phyloP scores from a whole-genome alignment of 1,284 basidiomycete species.

The Leccinum solheimii region DNA sequence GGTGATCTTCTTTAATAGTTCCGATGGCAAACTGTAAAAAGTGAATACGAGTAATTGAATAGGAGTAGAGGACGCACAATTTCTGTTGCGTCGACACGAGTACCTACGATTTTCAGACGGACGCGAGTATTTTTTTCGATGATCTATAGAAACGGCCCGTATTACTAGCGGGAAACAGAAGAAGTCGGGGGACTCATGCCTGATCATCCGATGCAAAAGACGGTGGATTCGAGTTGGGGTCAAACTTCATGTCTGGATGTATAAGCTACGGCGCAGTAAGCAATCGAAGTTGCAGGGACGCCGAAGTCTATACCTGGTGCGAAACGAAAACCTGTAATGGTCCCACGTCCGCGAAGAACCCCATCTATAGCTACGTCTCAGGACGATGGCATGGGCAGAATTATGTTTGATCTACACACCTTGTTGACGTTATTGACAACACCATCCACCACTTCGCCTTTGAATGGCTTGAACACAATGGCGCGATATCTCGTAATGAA shows the following conservation, averaged over 20 bases:
- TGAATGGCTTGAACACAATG: constrained; percentile 97
- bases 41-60: constrained; percentile 1
- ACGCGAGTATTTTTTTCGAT: constrained; percentile 94
- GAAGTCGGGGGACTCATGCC: constrained; percentile 40
- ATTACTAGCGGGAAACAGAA: background rate
- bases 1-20: constrained; percentile 92
- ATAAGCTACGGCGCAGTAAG: constrained; percentile 63
- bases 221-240: constrained; percentile 90
- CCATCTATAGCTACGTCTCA: constrained; percentile 66
- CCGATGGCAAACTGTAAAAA: constrained; percentile 80
- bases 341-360: constrained; percentile 96
- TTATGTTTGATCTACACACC: constrained; percentile 45
- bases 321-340: constrained; percentile 92
- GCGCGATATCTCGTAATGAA: constrained; percentile 90
- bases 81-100: constrained; percentile 95
- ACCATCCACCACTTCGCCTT: constrained; percentile 97
- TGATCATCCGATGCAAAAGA: constrained; percentile 90
- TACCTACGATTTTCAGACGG: constrained; percentile 95
- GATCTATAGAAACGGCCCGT: constrained; percentile 47
- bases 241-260: constrained; percentile 89
- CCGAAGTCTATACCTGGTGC: constrained; percentile 71
- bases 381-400: background rate
- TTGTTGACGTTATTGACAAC: constrained; percentile 96
- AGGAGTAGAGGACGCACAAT: constrained; percentile 62
- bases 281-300: constrained; percentile 15